phyloP scores from a whole-genome alignment of 805 yeast species.

The Komagataella populi region DNA sequence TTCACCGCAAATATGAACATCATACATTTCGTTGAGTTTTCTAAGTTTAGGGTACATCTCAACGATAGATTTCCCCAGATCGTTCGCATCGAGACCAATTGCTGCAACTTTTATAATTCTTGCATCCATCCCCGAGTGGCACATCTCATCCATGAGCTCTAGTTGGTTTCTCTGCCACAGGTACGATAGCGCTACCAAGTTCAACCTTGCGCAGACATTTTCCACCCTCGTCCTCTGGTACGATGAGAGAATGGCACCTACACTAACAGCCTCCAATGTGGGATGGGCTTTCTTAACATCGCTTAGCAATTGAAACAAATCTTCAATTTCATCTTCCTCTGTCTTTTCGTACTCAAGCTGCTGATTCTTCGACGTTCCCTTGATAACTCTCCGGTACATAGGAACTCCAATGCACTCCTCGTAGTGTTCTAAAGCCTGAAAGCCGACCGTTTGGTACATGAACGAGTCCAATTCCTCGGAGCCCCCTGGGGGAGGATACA shows the following conservation, averaged over 20 bases:
- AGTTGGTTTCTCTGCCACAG: conserved; percentile 86
- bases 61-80: conserved; percentile 57
- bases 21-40: conserved; percentile 48
- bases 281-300: conserved; percentile 42
- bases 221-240: conserved; percentile 93
- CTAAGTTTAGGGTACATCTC: conserved; percentile 46
- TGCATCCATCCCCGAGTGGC: conserved; percentile 56
- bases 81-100: conserved; percentile 52
- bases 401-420: conserved; percentile 68
- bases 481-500: conserved; percentile 40
- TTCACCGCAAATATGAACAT: conserved; percentile 93
- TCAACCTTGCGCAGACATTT: conserved; percentile 67
- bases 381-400: conserved; percentile 53
- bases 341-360: conserved; percentile 59
- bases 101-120: conserved; percentile 89
- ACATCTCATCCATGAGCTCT: conserved; percentile 75
- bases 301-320: conserved; percentile 41
- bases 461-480: conserved; percentile 74
- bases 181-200: conserved; percentile 56
- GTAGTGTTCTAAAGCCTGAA: conserved; percentile 55
- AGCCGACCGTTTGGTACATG: conserved; percentile 98
- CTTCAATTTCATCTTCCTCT: conserved; percentile 77
- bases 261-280: conserved; percentile 74
- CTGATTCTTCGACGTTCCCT: conserved; percentile 50
- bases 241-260: conserved; percentile 93